These are phyloP conservation scores for Pythium sukuiense DNA, from an alignment of 352 stramenopile species.

Conservation along the genomic window DNA sequence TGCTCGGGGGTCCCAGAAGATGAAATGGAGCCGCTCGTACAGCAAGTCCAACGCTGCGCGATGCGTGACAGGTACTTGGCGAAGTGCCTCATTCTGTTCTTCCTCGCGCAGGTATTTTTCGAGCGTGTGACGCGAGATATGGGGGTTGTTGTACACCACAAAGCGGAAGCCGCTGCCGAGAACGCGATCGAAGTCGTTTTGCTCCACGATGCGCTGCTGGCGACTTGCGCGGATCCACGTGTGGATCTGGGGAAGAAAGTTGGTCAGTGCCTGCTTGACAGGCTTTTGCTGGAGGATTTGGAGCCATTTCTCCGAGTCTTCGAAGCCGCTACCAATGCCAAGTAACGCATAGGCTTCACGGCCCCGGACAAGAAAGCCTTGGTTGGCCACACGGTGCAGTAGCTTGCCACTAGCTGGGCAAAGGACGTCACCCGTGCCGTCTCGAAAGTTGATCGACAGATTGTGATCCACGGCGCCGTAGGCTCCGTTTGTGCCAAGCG, in stretches of 20 bases:
- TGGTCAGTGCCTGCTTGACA: neutral
- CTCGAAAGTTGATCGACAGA: conserved; percentile 6
- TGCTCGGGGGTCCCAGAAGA: conserved; percentile 31
- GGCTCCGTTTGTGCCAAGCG: neutral
- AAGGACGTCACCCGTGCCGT: conserved; percentile 6
- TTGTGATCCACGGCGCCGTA: neutral
- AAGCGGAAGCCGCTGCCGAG: conserved; percentile 44
- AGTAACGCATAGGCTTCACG: conserved; percentile 1
- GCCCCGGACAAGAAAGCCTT: neutral
- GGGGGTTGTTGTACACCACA: conserved; percentile 46
- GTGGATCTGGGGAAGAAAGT: conserved; percentile 1
- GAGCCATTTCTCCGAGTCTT: neutral
- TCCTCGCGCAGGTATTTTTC: conserved; percentile 30
- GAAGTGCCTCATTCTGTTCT: conserved; percentile 30
- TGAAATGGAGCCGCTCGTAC: conserved; percentile 30
- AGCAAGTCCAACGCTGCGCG: conserved; percentile 32
- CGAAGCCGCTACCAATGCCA: neutral
- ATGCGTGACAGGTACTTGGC: conserved; percentile 20
- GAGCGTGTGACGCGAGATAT: conserved; percentile 26
- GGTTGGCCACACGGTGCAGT: neutral
- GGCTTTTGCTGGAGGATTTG: neutral
- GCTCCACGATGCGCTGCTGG: conserved; percentile 13
- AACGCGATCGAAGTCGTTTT: conserved; percentile 23
- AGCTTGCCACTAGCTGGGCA: neutral
- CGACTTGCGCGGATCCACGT: neutral